Percentiles rank a stretch among this genome's conserved stretches.
Evolutionary conservation across 108 stramenopile species (phyloP).

Genomic region (Discostella pseudostelligera): DNA sequence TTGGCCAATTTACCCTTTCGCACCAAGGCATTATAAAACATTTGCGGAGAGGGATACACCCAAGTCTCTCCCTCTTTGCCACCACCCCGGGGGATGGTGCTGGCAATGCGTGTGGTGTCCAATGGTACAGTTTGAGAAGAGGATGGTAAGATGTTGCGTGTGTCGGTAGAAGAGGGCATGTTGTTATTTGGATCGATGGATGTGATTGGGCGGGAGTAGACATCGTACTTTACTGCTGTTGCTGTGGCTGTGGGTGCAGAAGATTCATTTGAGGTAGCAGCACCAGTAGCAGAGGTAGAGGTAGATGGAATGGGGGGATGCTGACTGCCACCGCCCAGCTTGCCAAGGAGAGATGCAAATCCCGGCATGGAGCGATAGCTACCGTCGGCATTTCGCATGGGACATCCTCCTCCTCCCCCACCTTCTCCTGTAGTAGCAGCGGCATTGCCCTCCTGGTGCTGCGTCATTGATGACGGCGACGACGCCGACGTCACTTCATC

Average conservation of each 20-base stretch:
- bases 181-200: constrained; percentile 89
- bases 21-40: constrained; percentile 98
- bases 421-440: background rate
- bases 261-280: background rate
- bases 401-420: constrained; percentile 34
- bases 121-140: constrained; percentile 61
- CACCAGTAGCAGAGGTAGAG: background rate
- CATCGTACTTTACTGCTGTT: constrained; percentile 75
- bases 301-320: constrained; percentile 14
- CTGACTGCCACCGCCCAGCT: background rate
- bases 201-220: constrained; percentile 92
- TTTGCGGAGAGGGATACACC: constrained; percentile 96
- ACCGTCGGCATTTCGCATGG: constrained; percentile 46
- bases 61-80: constrained; percentile 70
- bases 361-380: constrained; percentile 41
- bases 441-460: background rate
- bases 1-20: constrained; percentile 90
- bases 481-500: background rate
- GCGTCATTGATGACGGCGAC: background rate
- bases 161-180: constrained; percentile 74
- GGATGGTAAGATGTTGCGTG: constrained; percentile 67
- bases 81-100: constrained; percentile 88
- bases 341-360: constrained; percentile 34
- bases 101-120: constrained; percentile 79
- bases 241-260: background rate